Conservation (phyloP, 202 grass and related monocot genomes). For the Eragrostis tef region DNA sequence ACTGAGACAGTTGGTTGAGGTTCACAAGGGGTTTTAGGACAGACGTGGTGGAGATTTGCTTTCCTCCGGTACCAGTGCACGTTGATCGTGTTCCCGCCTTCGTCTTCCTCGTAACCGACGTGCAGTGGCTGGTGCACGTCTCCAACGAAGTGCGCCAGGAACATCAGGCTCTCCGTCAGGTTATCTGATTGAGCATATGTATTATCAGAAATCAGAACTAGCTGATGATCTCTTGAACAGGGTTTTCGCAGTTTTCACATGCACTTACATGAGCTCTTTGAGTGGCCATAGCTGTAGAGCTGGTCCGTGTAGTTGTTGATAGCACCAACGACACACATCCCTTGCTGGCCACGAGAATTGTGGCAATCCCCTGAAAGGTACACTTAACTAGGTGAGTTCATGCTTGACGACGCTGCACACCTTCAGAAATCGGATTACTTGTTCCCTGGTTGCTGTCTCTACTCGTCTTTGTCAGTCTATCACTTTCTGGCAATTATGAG, state of each 20-base stretch:
- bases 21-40: no score
- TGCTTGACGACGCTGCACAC: background rate
- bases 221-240: background rate
- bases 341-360: conserved; percentile 61
- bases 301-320: conserved; percentile 91
- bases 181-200: conserved; percentile 59
- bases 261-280: conserved; percentile 65
- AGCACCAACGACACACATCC: conserved; percentile 78
- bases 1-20: no score
- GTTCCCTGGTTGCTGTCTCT: background rate
- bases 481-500: background rate
- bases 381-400: background rate
- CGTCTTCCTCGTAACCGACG: conserved; percentile 64
- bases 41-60: conserved; percentile 67
- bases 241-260: background rate
- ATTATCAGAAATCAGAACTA: conserved; percentile 2
- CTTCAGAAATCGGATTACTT: background rate
- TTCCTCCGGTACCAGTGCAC: conserved; percentile 90
- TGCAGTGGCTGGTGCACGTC: conserved; percentile 95
- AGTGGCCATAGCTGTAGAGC: conserved; percentile 56
- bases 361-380: conserved; percentile 71
- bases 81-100: conserved; percentile 77
- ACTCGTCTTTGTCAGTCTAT: background rate
- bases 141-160: conserved; percentile 86
- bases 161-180: conserved; percentile 96